Evolutionary conservation across 768 basidiomycete genomes (phyloP), one percentile per base, ranked within the genome.

Genomic region (Gloeopeniophorella convolvens): DNA sequence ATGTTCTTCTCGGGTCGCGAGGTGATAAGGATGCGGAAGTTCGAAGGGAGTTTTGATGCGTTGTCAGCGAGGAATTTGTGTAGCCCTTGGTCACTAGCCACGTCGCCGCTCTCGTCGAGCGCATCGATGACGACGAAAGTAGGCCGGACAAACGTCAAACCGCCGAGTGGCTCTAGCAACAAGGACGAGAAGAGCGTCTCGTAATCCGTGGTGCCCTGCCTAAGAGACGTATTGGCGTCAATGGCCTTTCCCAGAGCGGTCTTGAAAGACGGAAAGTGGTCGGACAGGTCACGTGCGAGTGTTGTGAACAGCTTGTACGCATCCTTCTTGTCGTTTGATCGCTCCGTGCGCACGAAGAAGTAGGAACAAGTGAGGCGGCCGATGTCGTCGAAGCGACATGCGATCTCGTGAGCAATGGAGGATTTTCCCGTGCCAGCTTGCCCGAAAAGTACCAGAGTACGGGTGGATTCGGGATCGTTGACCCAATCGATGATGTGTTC

Each of bases 11-110:
- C 39, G 3, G 39, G 39, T 10, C 39, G 39, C 21, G 39, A 40
- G 6, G 39, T 30, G 42, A 43, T 43, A 10, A 43, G 28, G 18
- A 43, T 18, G 20, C 42, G 42, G 42, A 43, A 43, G 28, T 43
- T 43, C 10, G 42, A 18, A 1, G 42, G 42, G 3, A 43, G 42
- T 31, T 31, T 8, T 12, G 23, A 40, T 7, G 26, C 21, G 39
- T 24, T 24, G 3, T 24, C 3, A 4, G 39, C 39, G 39, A 40
- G 39, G n/a, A 40, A 40, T 40, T n/a, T 23, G 23, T 40, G 39
- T 9, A 40, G 1, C 13, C 27, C 27, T 9, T 21, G 7, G 12
- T 28, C 10, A 13, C 18, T 30, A 31, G 27, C 13, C 15, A 12
- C 16, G 12, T 43, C 42, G 3, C 16, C 30, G 15, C 42, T 30